phyloP scores from a whole-genome alignment of 768 basidiomycete species.

The Rhizopogon salebrosus region DNA sequence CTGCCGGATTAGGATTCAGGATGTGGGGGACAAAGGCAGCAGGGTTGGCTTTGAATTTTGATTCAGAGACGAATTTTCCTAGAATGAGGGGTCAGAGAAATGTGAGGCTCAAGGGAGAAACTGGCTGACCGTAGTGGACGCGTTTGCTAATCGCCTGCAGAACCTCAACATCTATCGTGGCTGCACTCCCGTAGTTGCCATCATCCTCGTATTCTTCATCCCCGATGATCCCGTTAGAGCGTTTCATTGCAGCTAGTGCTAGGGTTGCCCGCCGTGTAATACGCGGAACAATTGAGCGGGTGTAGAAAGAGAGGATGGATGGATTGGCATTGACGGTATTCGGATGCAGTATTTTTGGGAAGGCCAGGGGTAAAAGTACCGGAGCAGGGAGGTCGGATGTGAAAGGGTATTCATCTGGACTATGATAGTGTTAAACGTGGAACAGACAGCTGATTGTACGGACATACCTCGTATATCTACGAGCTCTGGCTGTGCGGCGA shows the following conservation, averaged over 20 bases:
- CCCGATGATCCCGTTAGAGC: slow-evolving; percentile 59
- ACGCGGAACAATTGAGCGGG: slow-evolving; percentile 78
- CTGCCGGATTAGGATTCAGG: slow-evolving; percentile 65
- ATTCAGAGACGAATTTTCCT: slow-evolving; percentile 99
- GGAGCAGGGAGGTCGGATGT: slow-evolving; percentile 76
- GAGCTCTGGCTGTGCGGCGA: slow-evolving; percentile 72
- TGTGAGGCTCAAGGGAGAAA: neutral
- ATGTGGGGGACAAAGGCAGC: slow-evolving; percentile 92
- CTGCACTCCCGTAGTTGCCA: slow-evolving; percentile 95
- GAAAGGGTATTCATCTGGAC: slow-evolving; percentile 98
- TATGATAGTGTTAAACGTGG: slow-evolving; percentile 27
- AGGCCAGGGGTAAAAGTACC: slow-evolving; percentile 65
- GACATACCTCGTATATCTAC: slow-evolving; percentile 85
- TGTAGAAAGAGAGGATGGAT: slow-evolving; percentile 87
- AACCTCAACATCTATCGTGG: slow-evolving; percentile 91
- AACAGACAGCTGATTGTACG: neutral
- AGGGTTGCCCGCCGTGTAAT: slow-evolving; percentile 75
- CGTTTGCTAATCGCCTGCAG: slow-evolving; percentile 98
- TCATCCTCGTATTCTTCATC: slow-evolving; percentile 83
- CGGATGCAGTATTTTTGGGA: slow-evolving; percentile 74
- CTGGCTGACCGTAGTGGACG: slow-evolving; percentile 85
- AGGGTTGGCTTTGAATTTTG: slow-evolving; percentile 88
- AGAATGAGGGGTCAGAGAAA: slow-evolving; percentile 5
- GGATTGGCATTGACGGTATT: slow-evolving; percentile 84
- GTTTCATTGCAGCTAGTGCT: slow-evolving; percentile 58